Evolutionary conservation across 139 green algal species (phyloP).

Genomic region (Nannochloris sp.): DNA sequence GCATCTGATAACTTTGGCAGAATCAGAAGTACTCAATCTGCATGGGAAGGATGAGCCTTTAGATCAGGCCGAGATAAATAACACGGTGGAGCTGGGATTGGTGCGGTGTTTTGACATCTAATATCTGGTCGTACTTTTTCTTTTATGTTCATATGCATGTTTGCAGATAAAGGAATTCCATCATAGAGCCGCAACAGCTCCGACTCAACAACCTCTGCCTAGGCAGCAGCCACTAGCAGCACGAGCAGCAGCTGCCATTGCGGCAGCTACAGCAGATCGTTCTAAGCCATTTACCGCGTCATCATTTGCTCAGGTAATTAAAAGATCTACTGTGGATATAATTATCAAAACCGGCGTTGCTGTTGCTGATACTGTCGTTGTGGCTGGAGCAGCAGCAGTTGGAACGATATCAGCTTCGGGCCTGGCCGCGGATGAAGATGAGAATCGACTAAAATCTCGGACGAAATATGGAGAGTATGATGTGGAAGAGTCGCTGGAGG

Average conservation of each 20-base stretch:
- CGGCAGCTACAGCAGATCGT: not conserved
- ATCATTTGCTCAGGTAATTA: conserved; percentile 5
- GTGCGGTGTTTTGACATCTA: not conserved
- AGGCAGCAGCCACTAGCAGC: conserved; percentile 14
- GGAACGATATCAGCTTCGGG: not conserved
- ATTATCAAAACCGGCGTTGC: conserved; percentile 11
- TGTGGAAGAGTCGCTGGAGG: not conserved
- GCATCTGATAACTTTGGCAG: conserved; percentile 44
- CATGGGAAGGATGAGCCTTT: not conserved
- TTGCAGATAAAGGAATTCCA: conserved; percentile 34
- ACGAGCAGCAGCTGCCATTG: not conserved
- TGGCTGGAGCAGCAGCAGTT: conserved; percentile 12
- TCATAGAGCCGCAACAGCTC: conserved; percentile 1
- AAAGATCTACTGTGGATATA: conserved; percentile 8
- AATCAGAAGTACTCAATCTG: not conserved
- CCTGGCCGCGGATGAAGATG: not conserved
- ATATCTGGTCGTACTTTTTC: not conserved
- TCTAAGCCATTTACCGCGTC: conserved; percentile 15
- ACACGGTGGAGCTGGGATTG: not conserved
- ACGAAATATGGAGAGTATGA: not conserved
- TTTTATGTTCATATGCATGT: not conserved
- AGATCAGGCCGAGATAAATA: conserved; percentile 3
- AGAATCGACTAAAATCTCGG: not conserved
- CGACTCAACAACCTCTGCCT: conserved; percentile 7
- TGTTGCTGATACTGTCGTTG: conserved; percentile 10